phyloP scores from a whole-genome alignment of 2,329 filamentous ascomycete species.

The Colletotrichum truncatum region DNA sequence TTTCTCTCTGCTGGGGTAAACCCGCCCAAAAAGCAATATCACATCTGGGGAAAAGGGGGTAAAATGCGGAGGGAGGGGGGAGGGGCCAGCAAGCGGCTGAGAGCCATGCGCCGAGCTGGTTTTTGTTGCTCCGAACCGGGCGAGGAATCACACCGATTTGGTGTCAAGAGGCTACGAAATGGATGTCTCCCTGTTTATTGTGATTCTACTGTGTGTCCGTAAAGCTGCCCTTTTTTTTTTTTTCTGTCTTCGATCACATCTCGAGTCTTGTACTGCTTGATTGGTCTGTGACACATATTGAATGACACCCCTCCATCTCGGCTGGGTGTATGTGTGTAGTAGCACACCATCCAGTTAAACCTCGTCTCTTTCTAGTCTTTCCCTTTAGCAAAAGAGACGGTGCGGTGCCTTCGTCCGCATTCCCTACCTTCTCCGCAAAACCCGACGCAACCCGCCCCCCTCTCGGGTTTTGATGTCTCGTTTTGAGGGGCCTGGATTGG shows the following conservation, averaged over 20 bases:
- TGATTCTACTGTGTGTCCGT: too few relatives aligned
- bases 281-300: slow-evolving; percentile 21
- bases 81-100: slow-evolving; percentile 2
- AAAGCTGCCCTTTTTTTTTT: neutral
- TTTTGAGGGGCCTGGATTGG: neutral
- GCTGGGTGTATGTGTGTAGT: slow-evolving; percentile 6
- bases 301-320: neutral
- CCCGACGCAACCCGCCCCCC: slow-evolving; percentile 27
- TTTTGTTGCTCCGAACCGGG: neutral
- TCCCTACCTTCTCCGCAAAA: neutral
- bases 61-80: slow-evolving; percentile 14
- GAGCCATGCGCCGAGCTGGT: neutral
- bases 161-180: neutral
- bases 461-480: neutral
- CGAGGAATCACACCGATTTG: slow-evolving; percentile 31
- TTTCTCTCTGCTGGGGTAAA: neutral
- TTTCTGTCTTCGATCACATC: neutral
- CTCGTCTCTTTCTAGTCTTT: too few relatives aligned
- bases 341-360: too few relatives aligned
- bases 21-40: slow-evolving; percentile 6
- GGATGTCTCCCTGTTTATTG: neutral
- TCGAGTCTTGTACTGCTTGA: neutral
- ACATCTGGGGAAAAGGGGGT: slow-evolving; percentile 14
- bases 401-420: slow-evolving; percentile 12
- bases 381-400: too few relatives aligned